Evolutionary conservation across 352 stramenopile species (phyloP), one percentile per base, ranked within the genome.

Genomic region (Lagenidium giganteum): DNA sequence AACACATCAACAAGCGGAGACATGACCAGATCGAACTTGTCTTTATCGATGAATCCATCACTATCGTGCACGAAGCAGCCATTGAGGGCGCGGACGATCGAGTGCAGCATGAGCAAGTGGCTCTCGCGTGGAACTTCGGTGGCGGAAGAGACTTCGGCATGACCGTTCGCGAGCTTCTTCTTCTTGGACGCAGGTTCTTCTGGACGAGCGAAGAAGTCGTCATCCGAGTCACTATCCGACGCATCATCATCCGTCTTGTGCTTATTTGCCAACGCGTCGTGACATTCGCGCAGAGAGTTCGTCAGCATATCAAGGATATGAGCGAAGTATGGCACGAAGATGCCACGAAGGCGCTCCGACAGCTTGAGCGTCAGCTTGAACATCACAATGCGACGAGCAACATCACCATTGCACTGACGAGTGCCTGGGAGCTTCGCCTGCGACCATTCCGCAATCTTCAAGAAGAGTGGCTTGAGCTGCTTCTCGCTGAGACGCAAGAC

Each of bases 401-500:
- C 52, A 21, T 63, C 68, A 23, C 40, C 27, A 25, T 61, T 71
- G 5, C 33, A 38, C 3, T 29, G 9, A 7, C 12, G 6, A 18
- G 23, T 41, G 13, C 38, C 23, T 2, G 47, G 23, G 4, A 69
- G 47, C 23, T 63, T 72, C 20, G 64, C 57, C 41, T 89, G 72
- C 0, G 71, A 62, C 82, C 83, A 95, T 58, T 91, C 76, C 14
- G 55, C 55, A 34, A 95, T 54, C 53, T 94, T 93, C 22, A 95
- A 48, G 51, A 95, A 93, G 21, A 95, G 54, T 40, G 85, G 85
- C 58, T 93, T 93, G 30, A 93, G 65, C 60, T 95, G 83, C 58
- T 93, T 94, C 44, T 95, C 85, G 50, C 77, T 94, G 21, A 95
- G 47, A 39, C 93, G 88, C 20, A 95, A 46, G 7, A 95, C 68